Base-by-base conservation (phyloP, 1,284 basidiomycete genomes). In the Apiotrichum sp. region DNA sequence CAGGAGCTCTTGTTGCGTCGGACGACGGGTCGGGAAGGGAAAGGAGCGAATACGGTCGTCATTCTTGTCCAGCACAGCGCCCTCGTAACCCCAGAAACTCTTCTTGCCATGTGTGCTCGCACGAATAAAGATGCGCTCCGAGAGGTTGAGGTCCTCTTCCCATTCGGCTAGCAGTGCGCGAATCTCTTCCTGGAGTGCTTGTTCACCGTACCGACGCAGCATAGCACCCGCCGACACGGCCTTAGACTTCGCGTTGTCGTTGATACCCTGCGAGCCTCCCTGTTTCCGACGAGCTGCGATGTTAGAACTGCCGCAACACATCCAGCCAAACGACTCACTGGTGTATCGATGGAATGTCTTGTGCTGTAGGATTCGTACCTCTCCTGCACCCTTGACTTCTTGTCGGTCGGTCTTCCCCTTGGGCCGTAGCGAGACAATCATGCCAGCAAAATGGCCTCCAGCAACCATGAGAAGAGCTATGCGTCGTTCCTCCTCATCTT, bases 261-360 rank as follows among this genome's bases (percentile, higher is more conserved):
- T 96, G 3, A 88, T 68, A 1, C 86, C 86, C 76, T 99, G 96
- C 0, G 89, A 88, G 0, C 96, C 96, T 74, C 96, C 96, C 79
- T 99, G 96, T 75, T 98, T 98, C 63, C 89, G 82, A 64, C 96
- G 88, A 41, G 96, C 92, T 96, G 22, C 8, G 9, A 53, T 34
- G 33, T 53, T 42, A 48, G 39, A 22, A 22, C 22, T 22, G 22
- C 22, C 22, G 22, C 22, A 22, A 22, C 22, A 22, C 22, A 22
- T 22, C 22, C 22, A 22, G 22, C 22, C 22, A 22, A 22, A 22
- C 22, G 36, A 75, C 79, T 64, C 57, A 95, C 92, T 98, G 0
- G 96, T 99, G 74, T 99, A 99, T 6, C 96, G 86, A 75, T 98
- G 96, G 75, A 98, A 98, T 0, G 96, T 98, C 77, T 98, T 98